Evolutionary conservation across 1,284 basidiomycete genomes (phyloP), one percentile per base, ranked within the genome.

Genomic region (Naganishia albida): DNA sequence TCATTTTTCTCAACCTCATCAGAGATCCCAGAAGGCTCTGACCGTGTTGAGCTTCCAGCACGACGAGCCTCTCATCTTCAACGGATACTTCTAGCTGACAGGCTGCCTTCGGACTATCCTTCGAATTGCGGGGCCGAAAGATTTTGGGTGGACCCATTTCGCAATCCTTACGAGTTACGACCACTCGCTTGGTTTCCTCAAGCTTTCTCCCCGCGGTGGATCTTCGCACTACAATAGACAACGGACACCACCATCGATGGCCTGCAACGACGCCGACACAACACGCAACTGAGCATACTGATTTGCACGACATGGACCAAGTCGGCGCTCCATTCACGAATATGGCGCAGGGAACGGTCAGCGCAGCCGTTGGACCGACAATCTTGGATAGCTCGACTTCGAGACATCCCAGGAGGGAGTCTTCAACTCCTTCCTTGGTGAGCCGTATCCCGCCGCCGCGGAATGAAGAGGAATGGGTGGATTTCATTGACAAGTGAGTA

Each of bases 391-490:
- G 34, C 34, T 34, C 34, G 6, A 34, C 6, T 10, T 34, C 34
- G 34, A 34, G 34, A 34, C 34, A 34, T 34, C 34, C 20, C 51
- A 53, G 46, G 20, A 39, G 57, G 20, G 16, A 50, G 20, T 50
- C 57, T 18, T 60, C 57, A 13, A 50, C 46, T n/a, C 57, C 57
- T 3, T 49, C 57, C 4, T 46, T 60, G 30, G n/a, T n/a, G 2
- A 49, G 50, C 18, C 30, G 57, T 26, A n/a, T 60, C 12, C 18
- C 38, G 3, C 57, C 57, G 46, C 57, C 57, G 13, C 46, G 38
- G 46, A 60, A 39, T 50, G 57, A 60, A 60, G 57, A 60, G 23
- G 57, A 60, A 60, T 60, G 57, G 57, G 25, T 60, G 4, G 57
- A 60, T n/a, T 60, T 60, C 23, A 60, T 60, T 46, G 57, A 60